These are phyloP conservation scores for Trichoderma citrinoviride DNA, from an alignment of 2,329 filamentous ascomycete genomes.

Conservation along the genomic window DNA sequence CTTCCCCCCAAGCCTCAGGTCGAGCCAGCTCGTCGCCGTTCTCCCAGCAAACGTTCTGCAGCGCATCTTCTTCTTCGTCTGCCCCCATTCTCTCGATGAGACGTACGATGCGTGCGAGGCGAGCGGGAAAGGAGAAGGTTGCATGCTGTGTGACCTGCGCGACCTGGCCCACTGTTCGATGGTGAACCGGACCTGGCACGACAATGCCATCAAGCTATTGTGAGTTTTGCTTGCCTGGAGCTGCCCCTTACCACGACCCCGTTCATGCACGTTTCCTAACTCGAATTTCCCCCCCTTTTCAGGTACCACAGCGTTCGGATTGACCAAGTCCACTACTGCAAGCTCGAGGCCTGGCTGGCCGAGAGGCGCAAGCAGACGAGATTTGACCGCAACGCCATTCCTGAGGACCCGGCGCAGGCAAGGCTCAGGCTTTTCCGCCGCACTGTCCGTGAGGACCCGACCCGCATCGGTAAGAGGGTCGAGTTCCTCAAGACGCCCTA, in stretches of 20 bases:
- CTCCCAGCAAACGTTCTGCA: conserved; percentile 69
- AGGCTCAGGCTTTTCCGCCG: conserved; percentile 77
- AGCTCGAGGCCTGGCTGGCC: conserved; percentile 75
- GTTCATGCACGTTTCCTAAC: background rate
- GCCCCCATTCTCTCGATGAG: conserved; percentile 75
- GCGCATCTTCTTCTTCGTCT: conserved; percentile 77
- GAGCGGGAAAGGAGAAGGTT: conserved; percentile 72
- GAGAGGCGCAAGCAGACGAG: conserved; percentile 73
- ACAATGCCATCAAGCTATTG: conserved; percentile 52
- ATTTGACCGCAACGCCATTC: conserved; percentile 73
- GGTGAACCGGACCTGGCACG: conserved; percentile 71
- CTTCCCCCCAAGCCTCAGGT: conserved; percentile 41
- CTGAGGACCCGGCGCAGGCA: conserved; percentile 73
- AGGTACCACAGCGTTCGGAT: conserved; percentile 90
- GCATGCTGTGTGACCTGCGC: conserved; percentile 90
- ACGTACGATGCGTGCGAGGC: conserved; percentile 81
- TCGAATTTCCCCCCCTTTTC: background rate
- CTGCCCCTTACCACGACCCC: background rate
- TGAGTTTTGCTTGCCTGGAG: conserved; percentile 46
- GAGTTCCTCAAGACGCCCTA: conserved; percentile 85
- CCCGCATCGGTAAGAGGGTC: conserved; percentile 65
- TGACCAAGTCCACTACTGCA: conserved; percentile 92
- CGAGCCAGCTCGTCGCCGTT: conserved; percentile 45
- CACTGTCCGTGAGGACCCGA: conserved; percentile 74
- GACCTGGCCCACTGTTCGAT: conserved; percentile 78